phyloP scores from a whole-genome alignment of 768 basidiomycete genomes.

The Scleroderma citrinum region DNA sequence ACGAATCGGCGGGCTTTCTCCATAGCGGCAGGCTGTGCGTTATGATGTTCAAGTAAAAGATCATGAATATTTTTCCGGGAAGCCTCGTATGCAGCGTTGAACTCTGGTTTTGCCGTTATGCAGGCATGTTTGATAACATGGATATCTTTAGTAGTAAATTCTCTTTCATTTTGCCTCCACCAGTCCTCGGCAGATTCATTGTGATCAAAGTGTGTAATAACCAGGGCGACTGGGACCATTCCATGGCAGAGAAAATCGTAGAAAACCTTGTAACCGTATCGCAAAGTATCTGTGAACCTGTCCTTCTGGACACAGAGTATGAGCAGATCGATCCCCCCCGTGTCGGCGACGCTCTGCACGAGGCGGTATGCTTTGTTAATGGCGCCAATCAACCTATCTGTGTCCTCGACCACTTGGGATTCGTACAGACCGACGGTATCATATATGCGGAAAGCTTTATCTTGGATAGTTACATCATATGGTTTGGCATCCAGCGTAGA shows the following conservation, averaged over 20 bases:
- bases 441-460: constrained; percentile 21
- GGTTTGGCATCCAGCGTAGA: constrained; percentile 28
- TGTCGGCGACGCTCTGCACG: constrained; percentile 21
- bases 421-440: constrained; percentile 30
- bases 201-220: constrained; percentile 34
- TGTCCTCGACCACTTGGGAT: constrained; percentile 1
- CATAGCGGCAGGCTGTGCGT: constrained; percentile 14
- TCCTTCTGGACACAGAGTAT: constrained; percentile 30
- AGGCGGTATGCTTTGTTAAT: constrained; percentile 24
- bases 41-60: constrained; percentile 15
- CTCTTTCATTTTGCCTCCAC: constrained; percentile 21
- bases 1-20: constrained; percentile 21
- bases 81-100: constrained; percentile 6
- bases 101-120: constrained; percentile 13
- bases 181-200: constrained; percentile 25
- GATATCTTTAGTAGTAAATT: constrained; percentile 11
- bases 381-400: constrained; percentile 7
- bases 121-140: constrained; percentile 22
- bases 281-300: constrained; percentile 21
- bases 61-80: constrained; percentile 19
- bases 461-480: constrained; percentile 20
- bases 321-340: constrained; percentile 34
- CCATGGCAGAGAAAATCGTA: constrained; percentile 33
- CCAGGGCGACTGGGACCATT: constrained; percentile 33
- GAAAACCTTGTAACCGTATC: constrained; percentile 31